Evolutionary conservation across 1,284 basidiomycete genomes (phyloP), one percentile per base, ranked within the genome.

Genomic region (Boletellus deceptivus): DNA sequence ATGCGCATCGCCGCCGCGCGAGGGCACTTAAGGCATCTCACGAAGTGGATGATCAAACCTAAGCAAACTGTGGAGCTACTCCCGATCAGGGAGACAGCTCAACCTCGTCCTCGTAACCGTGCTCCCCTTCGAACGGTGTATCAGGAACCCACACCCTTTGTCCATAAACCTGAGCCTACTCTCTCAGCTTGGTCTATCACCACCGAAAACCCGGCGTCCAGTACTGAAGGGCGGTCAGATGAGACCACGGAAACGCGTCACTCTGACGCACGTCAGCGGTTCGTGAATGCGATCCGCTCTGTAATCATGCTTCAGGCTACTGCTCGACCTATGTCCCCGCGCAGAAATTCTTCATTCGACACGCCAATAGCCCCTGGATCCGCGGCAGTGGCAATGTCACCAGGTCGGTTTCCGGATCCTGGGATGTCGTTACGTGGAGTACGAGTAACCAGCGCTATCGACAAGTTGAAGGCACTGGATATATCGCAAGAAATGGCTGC

Each of bases 381-480:
- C 22, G 50, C 67, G 3, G 59, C 49, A 3, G 2, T 58, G 41
- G 35, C 52, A 0, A 70, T 70, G 65, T 67, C 69, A 0, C 68
- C 65, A 5, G 54, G 11, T 74, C 79, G 42, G 63, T 61, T 58
- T 40, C 66, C 64, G 25, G 70, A 74, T 20, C 69, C 74, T 36
- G 68, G 73, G 20, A 62, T 75, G 47, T 70, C 75, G 42, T 64
- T 80, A 27, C 64, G 77, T 42, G 74, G 73, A 31, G 82, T 80
- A 44, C 75, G 84, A 16, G 72, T 87, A 5, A 73, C 80, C 7
- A 67, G 67, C 11, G 70, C 89, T 39, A 74, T 79, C 16, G 83
- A 84, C 13, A 83, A 78, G 56, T 62, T 91, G 53, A 77, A 75
- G 56, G 72, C 69, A 35, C 59, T 89, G 57, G 75, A 75, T 50